Evolutionary conservation across 2,329 filamentous ascomycete genomes (phyloP), one percentile per base, ranked within the genome.

Genomic region (Eutypa lata): DNA sequence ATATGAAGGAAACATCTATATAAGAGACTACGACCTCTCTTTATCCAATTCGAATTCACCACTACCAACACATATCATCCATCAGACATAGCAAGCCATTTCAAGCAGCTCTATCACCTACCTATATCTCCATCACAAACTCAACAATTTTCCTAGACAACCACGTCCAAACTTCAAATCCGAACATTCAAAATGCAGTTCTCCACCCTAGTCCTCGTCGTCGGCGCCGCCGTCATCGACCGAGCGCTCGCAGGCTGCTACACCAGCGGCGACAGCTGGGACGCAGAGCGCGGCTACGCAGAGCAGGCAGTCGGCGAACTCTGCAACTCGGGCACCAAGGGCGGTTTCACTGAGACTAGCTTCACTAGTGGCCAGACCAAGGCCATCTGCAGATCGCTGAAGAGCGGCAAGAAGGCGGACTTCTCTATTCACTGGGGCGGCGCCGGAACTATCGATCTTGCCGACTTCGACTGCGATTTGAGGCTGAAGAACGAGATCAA

Each of bases 401-500:
- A 24, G 3, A 24, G 21, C 46, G 46, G 11, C 4, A 48, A 48
- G 26, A 48, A 48, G 28, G 46, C 24, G 10, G 46, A 48, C 26
- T 31, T 48, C 7, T 18, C 22, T 8, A 28, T 48, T 24, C 10
- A 28, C 21, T 48, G 28, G 22, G 46, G 46, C 21, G 46, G 46
- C 46, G 5, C 11, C 11, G 46, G 46, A 16, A 21, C 16, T n/a
- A 13, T 16, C 26, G 26, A 21, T 24, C 46, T 48, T 7, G 46
- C 24, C 33, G 22, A 48, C 16, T 4, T 5, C n/a, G 46, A 48
- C 28, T 48, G 46, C 26, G 24, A 31, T 8, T 18, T 48, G 7
- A 5, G 46, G 21, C 33, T 48, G 22, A 48, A 48, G 46, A 48
- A 48, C 33, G 46, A 48, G 46, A 48, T 48, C 46, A 33, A 48